Conservation (phyloP, 192 early-diverging fungal species). For the Pilobolus umbonatus region DNA sequence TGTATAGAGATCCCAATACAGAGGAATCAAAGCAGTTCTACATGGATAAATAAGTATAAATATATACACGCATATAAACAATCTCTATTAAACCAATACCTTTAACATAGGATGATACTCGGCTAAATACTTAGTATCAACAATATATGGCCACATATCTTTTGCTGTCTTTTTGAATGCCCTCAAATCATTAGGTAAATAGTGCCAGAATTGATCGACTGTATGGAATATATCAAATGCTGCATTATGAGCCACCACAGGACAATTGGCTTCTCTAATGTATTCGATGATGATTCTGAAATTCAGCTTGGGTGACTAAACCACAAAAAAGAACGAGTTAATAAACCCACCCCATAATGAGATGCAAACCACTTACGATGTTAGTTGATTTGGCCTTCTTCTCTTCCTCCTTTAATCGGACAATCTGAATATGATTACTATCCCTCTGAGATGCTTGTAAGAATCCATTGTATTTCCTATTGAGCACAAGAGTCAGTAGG, state of each 20-base stretch:
- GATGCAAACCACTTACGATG: neutral
- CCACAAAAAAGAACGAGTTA: neutral
- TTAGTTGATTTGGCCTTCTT: constrained; percentile 18
- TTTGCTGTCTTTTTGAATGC: constrained; percentile 64
- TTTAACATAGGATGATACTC: constrained; percentile 36
- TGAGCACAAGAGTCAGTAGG: neutral
- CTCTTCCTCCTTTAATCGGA: constrained; percentile 46
- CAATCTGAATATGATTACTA: constrained; percentile 38
- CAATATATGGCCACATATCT: constrained; percentile 62
- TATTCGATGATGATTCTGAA: constrained; percentile 80
- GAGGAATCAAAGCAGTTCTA: constrained; percentile 23
- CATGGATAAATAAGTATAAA: constrained; percentile 1
- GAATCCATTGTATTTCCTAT: constrained; percentile 46
- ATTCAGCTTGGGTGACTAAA: constrained; percentile 32
- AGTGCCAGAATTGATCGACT: constrained; percentile 66
- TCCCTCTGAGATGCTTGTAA: constrained; percentile 37
- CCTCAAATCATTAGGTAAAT: constrained; percentile 58
- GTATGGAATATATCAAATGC: constrained; percentile 83
- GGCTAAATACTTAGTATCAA: constrained; percentile 78
- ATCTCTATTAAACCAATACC: constrained; percentile 22
- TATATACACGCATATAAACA: neutral
- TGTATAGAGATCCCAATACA: constrained; percentile 17
- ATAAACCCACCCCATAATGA: neutral
- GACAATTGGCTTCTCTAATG: constrained; percentile 63
- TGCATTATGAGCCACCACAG: constrained; percentile 88